A percentile compares a stretch with the other conserved stretches of the same genome.
Evolutionary conservation across 2,329 filamentous ascomycete genomes (phyloP).

Genomic region (Lasiodiplodia sp.): DNA sequence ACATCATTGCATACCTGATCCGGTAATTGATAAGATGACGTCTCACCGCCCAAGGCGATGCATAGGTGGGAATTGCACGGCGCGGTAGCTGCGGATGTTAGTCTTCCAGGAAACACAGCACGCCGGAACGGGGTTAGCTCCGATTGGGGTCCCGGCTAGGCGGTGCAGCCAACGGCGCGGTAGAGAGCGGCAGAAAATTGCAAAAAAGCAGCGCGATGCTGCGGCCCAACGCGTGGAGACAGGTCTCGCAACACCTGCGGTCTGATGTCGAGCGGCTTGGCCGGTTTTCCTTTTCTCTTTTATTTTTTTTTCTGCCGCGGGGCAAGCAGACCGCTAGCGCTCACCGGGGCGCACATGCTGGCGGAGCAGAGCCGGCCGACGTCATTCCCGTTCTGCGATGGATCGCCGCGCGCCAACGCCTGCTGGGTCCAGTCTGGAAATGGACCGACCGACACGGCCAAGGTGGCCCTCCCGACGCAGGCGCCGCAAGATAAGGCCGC

Average conservation of each 20-base stretch:
- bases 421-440: not conserved
- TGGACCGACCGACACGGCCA: not conserved
- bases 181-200: too few relatives aligned
- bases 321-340: not conserved
- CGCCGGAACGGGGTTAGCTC: not conserved
- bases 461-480: not conserved
- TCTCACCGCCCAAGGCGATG: slow-evolving; percentile 18
- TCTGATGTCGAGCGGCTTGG: slow-evolving; percentile 1
- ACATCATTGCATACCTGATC: slow-evolving; percentile 5
- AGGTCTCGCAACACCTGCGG: not conserved
- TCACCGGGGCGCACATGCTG: not conserved
- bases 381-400: slow-evolving; percentile 18
- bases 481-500: slow-evolving; percentile 24
- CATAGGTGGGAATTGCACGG: not conserved
- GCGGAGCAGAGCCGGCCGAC: slow-evolving; percentile 7
- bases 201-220: not conserved
- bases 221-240: not conserved
- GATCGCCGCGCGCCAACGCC: slow-evolving; percentile 18
- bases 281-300: not conserved
- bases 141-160: not conserved
- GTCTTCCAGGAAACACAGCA: slow-evolving; percentile 1
- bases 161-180: not conserved
- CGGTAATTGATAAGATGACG: slow-evolving; percentile 18
- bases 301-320: not conserved
- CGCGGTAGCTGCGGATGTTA: slow-evolving; percentile 5